phyloP scores from a whole-genome alignment of 2,329 filamentous ascomycete species.

The Claviceps cyperi region DNA sequence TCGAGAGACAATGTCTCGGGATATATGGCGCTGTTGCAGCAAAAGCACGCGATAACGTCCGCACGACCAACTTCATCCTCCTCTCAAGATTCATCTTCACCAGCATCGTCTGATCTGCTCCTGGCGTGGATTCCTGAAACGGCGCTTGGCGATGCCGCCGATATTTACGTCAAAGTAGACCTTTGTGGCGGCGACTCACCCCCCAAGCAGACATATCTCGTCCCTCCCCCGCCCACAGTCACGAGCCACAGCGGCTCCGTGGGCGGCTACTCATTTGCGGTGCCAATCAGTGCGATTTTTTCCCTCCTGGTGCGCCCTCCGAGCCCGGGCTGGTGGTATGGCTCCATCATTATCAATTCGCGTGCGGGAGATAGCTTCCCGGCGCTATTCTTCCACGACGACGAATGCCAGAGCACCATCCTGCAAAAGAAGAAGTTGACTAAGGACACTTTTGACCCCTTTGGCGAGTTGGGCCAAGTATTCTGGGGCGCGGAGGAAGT shows the following conservation, averaged over 20 bases:
- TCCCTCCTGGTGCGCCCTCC: slow-evolving; percentile 81
- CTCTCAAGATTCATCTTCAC: slow-evolving; percentile 22
- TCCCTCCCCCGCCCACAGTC: slow-evolving; percentile 78
- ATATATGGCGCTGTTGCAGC: slow-evolving; percentile 84
- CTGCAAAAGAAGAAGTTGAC: slow-evolving; percentile 80
- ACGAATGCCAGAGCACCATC: slow-evolving; percentile 90
- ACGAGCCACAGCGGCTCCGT: slow-evolving; percentile 56
- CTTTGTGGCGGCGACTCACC: slow-evolving; percentile 67
- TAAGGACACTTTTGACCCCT: slow-evolving; percentile 78
- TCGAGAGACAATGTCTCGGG: slow-evolving; percentile 92
- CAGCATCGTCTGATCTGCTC: slow-evolving; percentile 57
- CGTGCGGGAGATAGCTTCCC: slow-evolving; percentile 85
- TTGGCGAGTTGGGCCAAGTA: slow-evolving; percentile 69
- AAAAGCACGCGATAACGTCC: slow-evolving; percentile 44
- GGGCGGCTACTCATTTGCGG: slow-evolving; percentile 79
- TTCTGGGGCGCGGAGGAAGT: slow-evolving; percentile 99
- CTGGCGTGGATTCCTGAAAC: slow-evolving; percentile 90
- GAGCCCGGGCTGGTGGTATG: slow-evolving; percentile 96
- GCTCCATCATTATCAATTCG: slow-evolving; percentile 86
- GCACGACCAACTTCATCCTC: slow-evolving; percentile 23
- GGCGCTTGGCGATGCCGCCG: slow-evolving; percentile 69
- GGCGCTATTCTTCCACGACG: slow-evolving; percentile 93
- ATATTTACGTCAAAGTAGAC: slow-evolving; percentile 92
- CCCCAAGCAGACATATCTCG: slow-evolving; percentile 76
- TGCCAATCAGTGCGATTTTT: slow-evolving; percentile 82